Conservation (phyloP, 306 rosid genomes). For the Medicago arabica region DNA sequence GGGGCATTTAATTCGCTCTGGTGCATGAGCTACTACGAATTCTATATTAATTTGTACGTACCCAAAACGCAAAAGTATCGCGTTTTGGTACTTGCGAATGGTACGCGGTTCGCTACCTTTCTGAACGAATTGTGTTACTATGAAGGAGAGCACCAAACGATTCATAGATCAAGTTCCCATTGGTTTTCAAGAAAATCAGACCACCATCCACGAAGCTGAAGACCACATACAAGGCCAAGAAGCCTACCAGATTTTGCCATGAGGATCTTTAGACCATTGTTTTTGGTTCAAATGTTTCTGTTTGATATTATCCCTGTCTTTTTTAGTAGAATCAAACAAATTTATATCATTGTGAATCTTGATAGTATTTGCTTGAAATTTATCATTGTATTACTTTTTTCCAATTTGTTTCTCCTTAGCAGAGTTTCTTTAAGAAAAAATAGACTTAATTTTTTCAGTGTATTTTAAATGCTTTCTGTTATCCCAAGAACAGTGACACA, state of each 20-base stretch:
- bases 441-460: too few relatives aligned
- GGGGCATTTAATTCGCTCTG: too few relatives aligned
- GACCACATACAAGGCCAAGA: constrained; percentile 90
- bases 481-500: too few relatives aligned
- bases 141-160: constrained; percentile 89
- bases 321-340: constrained; percentile 40
- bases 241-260: constrained; percentile 56
- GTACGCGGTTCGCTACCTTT: too few relatives aligned
- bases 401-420: too few relatives aligned
- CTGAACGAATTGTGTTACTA: too few relatives aligned
- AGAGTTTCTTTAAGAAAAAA: too few relatives aligned
- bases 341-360: not conserved
- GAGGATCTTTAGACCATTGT: constrained; percentile 24
- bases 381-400: not conserved
- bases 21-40: too few relatives aligned
- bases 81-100: too few relatives aligned
- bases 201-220: constrained; percentile 88
- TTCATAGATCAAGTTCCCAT: constrained; percentile 86
- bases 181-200: constrained; percentile 80
- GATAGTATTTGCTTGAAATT: not conserved
- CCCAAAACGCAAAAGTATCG: too few relatives aligned
- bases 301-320: constrained; percentile 34
- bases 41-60: too few relatives aligned
- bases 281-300: constrained; percentile 30
- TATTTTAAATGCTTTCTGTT: too few relatives aligned